These are phyloP conservation scores for Sutorius eximius DNA, from an alignment of 1,284 basidiomycete genomes.

Conservation along the genomic window DNA sequence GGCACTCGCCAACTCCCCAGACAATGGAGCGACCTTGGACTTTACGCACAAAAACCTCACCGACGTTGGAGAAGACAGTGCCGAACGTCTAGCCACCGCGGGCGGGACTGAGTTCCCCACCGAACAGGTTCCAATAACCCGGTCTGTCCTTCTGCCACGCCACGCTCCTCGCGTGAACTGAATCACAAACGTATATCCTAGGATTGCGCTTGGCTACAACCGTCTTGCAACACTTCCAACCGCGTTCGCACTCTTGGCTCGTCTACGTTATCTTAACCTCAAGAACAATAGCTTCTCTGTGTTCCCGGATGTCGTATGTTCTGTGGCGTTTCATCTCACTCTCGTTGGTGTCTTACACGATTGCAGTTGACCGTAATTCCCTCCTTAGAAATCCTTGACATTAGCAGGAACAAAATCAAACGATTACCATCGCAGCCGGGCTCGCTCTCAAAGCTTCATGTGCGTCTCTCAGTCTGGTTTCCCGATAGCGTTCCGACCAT, in stretches of 20 bases:
- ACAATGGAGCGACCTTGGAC: constrained; percentile 80
- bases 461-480: constrained; percentile 37
- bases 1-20: constrained; percentile 67
- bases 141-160: constrained; percentile 47
- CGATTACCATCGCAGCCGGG: constrained; percentile 81
- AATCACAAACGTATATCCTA: constrained; percentile 32
- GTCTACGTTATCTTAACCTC: constrained; percentile 90
- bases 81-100: constrained; percentile 67
- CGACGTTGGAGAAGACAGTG: constrained; percentile 72
- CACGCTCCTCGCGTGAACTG: constrained; percentile 7
- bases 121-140: constrained; percentile 61
- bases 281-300: constrained; percentile 83
- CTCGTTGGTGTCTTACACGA: constrained; percentile 11
- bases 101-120: constrained; percentile 52
- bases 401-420: constrained; percentile 91
- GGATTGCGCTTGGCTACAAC: constrained; percentile 88
- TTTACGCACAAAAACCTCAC: constrained; percentile 76
- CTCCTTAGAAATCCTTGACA: constrained; percentile 90
- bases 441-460: constrained; percentile 75
- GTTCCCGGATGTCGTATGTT: constrained; percentile 85
- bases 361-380: constrained; percentile 82
- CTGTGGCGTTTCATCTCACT: background rate
- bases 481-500: constrained; percentile 11
- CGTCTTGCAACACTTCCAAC: constrained; percentile 77
- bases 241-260: constrained; percentile 74